phyloP scores from a whole-genome alignment of 2,329 filamentous ascomycete species.

The Monosporascus sp. region DNA sequence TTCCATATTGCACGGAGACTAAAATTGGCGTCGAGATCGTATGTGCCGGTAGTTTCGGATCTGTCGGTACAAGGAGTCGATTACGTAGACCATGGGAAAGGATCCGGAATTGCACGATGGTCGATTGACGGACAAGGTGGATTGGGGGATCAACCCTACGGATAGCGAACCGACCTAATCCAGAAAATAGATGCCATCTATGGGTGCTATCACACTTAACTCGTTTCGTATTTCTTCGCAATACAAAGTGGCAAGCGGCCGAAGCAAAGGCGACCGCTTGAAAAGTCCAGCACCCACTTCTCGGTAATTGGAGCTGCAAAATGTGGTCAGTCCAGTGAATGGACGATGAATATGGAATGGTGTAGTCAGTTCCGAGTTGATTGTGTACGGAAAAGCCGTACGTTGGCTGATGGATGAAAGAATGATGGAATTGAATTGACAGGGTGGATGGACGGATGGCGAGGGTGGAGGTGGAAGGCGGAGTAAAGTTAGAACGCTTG shows the following conservation, averaged over 20 bases:
- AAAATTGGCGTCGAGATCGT: background rate
- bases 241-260: background rate
- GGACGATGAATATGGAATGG: background rate
- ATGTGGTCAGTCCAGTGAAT: background rate
- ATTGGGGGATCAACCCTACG: background rate
- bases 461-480: background rate
- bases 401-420: background rate
- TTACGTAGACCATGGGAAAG: background rate
- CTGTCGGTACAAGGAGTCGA: background rate
- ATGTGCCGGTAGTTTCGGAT: conserved; percentile 1
- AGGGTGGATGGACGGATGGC: background rate
- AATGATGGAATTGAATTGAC: background rate
- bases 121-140: background rate
- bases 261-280: background rate
- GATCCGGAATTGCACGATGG: background rate
- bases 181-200: conserved; percentile 15
- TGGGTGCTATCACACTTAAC: conserved; percentile 1
- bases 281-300: no score
- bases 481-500: no score
- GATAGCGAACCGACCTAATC: conserved; percentile 9
- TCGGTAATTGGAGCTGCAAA: no score
- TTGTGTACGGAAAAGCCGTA: background rate
- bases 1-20: conserved; percentile 26
- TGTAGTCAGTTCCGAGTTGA: background rate
- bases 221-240: background rate